phyloP scores from a whole-genome alignment of 148 eudicot species.

The Vaccinium myrtillus region DNA sequence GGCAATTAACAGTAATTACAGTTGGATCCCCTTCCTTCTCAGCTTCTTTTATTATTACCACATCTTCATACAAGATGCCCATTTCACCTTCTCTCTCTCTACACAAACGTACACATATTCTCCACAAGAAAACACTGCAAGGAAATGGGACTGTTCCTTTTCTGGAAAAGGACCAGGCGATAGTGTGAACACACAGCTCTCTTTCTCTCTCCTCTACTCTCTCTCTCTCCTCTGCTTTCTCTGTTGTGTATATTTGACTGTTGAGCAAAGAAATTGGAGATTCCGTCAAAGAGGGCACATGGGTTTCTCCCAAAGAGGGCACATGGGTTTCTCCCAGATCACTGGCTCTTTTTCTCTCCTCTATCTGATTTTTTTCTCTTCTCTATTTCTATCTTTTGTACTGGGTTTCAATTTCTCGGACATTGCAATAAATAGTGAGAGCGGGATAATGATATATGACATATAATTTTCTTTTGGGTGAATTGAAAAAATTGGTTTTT shows the following conservation, averaged over 20 bases:
- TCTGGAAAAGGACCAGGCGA: neutral
- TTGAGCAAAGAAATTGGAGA: constrained; percentile 10
- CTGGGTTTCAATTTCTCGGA: constrained; percentile 14
- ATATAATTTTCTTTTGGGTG: too few relatives aligned
- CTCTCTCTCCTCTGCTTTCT: neutral
- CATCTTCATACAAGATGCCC: constrained; percentile 28
- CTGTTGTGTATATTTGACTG: too few relatives aligned
- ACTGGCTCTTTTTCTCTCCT: neutral
- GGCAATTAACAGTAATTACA: constrained; percentile 30
- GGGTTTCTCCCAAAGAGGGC: neutral
- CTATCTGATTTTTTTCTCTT: neutral
- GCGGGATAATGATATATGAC: neutral
- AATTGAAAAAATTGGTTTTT: too few relatives aligned
- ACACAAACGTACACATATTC: neutral
- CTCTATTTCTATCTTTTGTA: neutral
- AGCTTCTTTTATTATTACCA: constrained; percentile 25
- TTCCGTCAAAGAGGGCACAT: constrained; percentile 3
- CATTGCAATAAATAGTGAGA: neutral
- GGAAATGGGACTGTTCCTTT: neutral
- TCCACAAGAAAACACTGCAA: neutral
- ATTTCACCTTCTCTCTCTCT: constrained; percentile 14
- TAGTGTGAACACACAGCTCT: constrained; percentile 9
- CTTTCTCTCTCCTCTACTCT: neutral
- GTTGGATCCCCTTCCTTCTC: constrained; percentile 25
- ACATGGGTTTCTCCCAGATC: neutral